Conservation (phyloP, 257 asterid species). For the Solanum pimpinellifolium region DNA sequence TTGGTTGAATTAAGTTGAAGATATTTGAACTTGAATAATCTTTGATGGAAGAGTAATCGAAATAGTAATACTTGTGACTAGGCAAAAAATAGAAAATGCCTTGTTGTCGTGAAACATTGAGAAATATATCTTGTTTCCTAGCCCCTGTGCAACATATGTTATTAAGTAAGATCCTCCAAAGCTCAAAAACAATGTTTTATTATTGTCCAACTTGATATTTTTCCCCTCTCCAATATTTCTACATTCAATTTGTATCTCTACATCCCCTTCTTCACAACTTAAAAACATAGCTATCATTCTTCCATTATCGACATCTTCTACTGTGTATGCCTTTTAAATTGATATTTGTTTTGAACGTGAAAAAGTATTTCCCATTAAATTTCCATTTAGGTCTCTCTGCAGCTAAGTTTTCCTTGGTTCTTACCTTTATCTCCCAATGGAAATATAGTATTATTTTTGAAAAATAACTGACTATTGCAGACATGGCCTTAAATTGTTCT, state of each 20-base stretch:
- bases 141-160: too few species aligned
- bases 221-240: not conserved
- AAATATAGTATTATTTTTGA: not conserved
- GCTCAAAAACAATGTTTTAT: too few species aligned
- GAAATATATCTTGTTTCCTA: too few species aligned
- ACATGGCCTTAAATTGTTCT: fast-evolving
- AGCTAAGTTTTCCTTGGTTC: too few species aligned
- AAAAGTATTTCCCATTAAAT: not conserved
- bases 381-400: not conserved
- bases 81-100: too few species aligned
- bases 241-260: not conserved
- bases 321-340: not conserved
- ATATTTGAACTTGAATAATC: too few species aligned
- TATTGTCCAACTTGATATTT: not conserved
- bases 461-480: not conserved
- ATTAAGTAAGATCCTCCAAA: too few species aligned
- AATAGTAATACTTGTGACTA: too few species aligned
- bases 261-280: not conserved
- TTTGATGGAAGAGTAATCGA: too few species aligned
- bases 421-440: not conserved
- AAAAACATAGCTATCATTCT: not conserved
- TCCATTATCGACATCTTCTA: not conserved
- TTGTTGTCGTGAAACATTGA: too few species aligned
- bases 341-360: not conserved
- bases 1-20: too few species aligned